Conservation (phyloP, 2,329 filamentous ascomycete species). For the Ustilaginoidea virens region DNA sequence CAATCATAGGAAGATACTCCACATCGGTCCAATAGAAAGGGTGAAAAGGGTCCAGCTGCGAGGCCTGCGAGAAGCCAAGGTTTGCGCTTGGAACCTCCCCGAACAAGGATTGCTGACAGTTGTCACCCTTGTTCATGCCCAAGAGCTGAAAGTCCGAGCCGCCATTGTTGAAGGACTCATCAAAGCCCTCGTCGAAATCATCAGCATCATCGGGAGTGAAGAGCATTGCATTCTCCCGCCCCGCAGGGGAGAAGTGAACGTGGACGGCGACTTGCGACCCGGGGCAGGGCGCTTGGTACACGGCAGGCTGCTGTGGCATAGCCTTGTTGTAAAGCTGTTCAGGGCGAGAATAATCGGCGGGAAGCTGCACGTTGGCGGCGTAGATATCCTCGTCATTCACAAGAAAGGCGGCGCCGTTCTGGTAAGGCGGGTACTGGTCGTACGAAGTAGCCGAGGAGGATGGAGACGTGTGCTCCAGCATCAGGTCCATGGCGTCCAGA, state of each 20-base stretch:
- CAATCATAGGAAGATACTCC: constrained; percentile 15
- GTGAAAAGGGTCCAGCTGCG: constrained; percentile 35
- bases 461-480: constrained; percentile 23
- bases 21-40: constrained; percentile 25
- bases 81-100: constrained; percentile 33
- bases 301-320: constrained; percentile 25
- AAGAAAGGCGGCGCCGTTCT: constrained; percentile 45
- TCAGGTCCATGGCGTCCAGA: constrained; percentile 26
- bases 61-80: constrained; percentile 35
- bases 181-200: constrained; percentile 51
- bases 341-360: constrained; percentile 27
- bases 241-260: constrained; percentile 51
- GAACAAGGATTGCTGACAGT: constrained; percentile 32
- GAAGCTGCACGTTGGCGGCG: constrained; percentile 39
- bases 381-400: constrained; percentile 48
- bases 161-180: constrained; percentile 32
- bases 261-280: constrained; percentile 10
- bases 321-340: constrained; percentile 28
- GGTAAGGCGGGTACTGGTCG: constrained; percentile 44
- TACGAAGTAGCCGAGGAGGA: constrained; percentile 18
- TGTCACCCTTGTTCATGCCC: constrained; percentile 23
- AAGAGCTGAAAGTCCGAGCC: constrained; percentile 53
- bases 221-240: constrained; percentile 53
- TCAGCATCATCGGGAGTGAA: constrained; percentile 48
- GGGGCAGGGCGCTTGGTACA: constrained; percentile 14